phyloP scores from a whole-genome alignment of 306 rosid genomes.

The Lathyrus tuberosus region DNA sequence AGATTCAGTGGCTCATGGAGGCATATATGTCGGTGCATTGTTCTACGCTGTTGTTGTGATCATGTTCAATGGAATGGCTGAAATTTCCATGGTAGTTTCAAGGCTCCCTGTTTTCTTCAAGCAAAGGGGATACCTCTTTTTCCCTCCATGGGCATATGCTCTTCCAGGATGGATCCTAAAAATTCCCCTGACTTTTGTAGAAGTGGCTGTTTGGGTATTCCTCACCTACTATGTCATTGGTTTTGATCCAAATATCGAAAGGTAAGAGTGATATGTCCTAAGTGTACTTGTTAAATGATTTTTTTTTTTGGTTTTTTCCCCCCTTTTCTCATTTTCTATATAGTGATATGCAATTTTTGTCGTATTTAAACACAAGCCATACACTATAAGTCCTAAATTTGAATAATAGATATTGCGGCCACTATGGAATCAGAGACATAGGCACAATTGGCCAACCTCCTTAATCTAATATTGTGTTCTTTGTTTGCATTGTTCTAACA shows the following conservation, averaged over 20 bases:
- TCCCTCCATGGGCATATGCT: conserved; percentile 65
- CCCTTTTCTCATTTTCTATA: not conserved
- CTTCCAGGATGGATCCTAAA: conserved; percentile 66
- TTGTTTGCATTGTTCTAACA: too few species aligned
- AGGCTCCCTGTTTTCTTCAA: conserved; percentile 68
- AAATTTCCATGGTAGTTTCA: conserved; percentile 56
- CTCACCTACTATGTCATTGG: conserved; percentile 70
- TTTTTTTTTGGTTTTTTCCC: not conserved
- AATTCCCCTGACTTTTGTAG: conserved; percentile 54
- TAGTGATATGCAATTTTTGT: not conserved
- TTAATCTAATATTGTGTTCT: too few species aligned
- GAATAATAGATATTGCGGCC: too few species aligned
- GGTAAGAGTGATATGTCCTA: conserved; percentile 36
- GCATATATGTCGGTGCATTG: conserved; percentile 57
- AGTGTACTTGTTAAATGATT: not conserved
- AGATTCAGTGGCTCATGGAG: conserved; percentile 56
- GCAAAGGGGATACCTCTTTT: conserved; percentile 62
- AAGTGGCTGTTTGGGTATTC: conserved; percentile 60
- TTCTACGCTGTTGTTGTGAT: conserved; percentile 48
- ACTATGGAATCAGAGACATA: too few species aligned
- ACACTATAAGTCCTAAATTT: too few species aligned
- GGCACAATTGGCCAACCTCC: too few species aligned
- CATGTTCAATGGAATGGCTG: conserved; percentile 66
- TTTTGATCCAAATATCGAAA: conserved; percentile 61
- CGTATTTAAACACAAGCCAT: not conserved